phyloP scores from a whole-genome alignment of 1,139 yeast species.

The Yamadazyma epiphylla region DNA sequence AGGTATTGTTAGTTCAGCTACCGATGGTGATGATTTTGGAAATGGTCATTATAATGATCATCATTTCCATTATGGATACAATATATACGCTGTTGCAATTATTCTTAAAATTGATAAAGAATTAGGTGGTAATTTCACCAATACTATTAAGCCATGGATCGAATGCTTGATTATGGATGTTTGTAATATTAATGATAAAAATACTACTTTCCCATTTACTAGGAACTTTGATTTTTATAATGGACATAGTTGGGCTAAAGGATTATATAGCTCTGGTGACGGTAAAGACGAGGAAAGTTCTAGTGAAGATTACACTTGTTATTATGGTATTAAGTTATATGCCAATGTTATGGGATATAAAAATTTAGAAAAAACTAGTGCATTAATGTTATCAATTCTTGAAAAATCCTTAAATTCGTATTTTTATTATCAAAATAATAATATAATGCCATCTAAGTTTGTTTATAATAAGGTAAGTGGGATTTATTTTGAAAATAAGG shows the following conservation, averaged over 20 bases:
- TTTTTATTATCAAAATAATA: conserved; percentile 49
- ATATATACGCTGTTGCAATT: conserved; percentile 66
- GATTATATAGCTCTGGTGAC: conserved; percentile 59
- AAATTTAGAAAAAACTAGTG: conserved; percentile 64
- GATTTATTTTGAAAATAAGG: conserved; percentile 72
- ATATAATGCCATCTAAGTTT: conserved; percentile 50
- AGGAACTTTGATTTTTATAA: conserved; percentile 68
- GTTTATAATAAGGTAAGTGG: conserved; percentile 64
- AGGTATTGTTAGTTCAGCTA: conserved; percentile 60
- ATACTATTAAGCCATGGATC: conserved; percentile 58
- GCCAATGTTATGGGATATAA: conserved; percentile 58
- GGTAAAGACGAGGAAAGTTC: conserved; percentile 74
- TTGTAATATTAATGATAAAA: conserved; percentile 57
- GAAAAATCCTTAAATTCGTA: conserved; percentile 53
- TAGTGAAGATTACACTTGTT: conserved; percentile 70
- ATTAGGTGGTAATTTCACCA: conserved; percentile 57
- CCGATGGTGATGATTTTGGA: conserved; percentile 57
- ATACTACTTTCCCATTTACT: conserved; percentile 60
- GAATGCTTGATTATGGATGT: conserved; percentile 64
- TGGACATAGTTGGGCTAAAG: conserved; percentile 80
- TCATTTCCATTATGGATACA: conserved; percentile 73
- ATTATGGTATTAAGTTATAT: conserved; percentile 73
- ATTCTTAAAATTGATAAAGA: conserved; percentile 56
- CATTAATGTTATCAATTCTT: conserved; percentile 59
- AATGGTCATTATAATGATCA: conserved; percentile 58